These are phyloP conservation scores for Phialemonium atrogriseum DNA, from an alignment of 2,329 filamentous ascomycete genomes.

Conservation along the genomic window DNA sequence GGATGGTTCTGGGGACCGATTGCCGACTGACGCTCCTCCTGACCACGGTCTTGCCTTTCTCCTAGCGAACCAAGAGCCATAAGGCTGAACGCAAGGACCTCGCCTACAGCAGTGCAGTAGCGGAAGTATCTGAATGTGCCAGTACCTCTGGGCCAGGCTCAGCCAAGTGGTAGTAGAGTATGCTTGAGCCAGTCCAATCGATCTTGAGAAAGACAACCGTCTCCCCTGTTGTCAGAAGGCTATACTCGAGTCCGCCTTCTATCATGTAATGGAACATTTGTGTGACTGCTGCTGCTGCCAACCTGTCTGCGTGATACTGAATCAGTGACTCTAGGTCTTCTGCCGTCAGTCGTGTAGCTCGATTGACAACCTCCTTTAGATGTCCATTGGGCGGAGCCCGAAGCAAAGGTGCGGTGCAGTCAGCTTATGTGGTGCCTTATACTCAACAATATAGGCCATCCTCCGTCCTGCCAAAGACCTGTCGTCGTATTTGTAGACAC, in stretches of 20 bases:
- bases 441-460: slow-evolving; percentile 29
- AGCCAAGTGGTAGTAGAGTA: slow-evolving; percentile 22
- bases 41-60: slow-evolving; percentile 7
- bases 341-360: slow-evolving; percentile 15
- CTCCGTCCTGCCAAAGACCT: slow-evolving; percentile 4
- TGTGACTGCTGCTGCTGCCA: slow-evolving; percentile 32
- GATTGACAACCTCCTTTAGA: slow-evolving; percentile 23
- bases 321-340: slow-evolving; percentile 21
- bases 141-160: slow-evolving; percentile 17
- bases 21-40: slow-evolving; percentile 11
- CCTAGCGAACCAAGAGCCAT: slow-evolving; percentile 15
- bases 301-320: slow-evolving; percentile 24
- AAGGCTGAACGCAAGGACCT: slow-evolving; percentile 21
- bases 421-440: slow-evolving; percentile 40
- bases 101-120: slow-evolving; percentile 17
- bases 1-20: slow-evolving; percentile 5
- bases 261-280: slow-evolving; percentile 44
- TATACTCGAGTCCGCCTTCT: slow-evolving; percentile 31
- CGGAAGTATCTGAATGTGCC: slow-evolving; percentile 12
- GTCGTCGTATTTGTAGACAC: slow-evolving; percentile 13
- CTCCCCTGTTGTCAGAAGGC: slow-evolving; percentile 32
- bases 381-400: slow-evolving; percentile 31
- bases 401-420: slow-evolving; percentile 29
- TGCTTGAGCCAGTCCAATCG: slow-evolving; percentile 13
- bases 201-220: slow-evolving; percentile 32